These are phyloP conservation scores for Apiospora koreana DNA, from an alignment of 2,329 filamentous ascomycete genomes.

Conservation along the genomic window DNA sequence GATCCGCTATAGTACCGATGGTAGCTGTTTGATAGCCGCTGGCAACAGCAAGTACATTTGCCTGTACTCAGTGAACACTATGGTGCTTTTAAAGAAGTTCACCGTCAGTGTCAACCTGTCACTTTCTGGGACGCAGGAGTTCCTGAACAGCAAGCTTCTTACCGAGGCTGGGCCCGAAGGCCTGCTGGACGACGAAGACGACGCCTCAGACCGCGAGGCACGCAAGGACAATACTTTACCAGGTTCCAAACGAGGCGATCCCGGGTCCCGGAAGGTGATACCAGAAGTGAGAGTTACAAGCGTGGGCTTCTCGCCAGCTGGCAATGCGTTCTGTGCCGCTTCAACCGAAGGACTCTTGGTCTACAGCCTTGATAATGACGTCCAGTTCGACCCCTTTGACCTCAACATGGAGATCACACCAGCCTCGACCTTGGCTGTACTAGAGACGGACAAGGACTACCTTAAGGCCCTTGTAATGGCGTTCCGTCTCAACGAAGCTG, in stretches of 20 bases:
- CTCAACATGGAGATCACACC: conserved; percentile 93
- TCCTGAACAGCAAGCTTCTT: conserved; percentile 87
- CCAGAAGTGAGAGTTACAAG: conserved; percentile 84
- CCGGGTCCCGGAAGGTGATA: conserved; percentile 72
- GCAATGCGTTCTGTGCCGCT: conserved; percentile 88
- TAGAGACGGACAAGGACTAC: conserved; percentile 72
- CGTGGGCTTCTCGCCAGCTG: conserved; percentile 85
- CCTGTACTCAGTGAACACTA: conserved; percentile 90
- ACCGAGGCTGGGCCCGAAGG: conserved; percentile 86
- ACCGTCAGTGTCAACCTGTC: conserved; percentile 96
- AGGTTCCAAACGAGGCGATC: conserved; percentile 80
- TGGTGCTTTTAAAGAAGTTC: conserved; percentile 90
- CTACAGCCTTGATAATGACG: conserved; percentile 82
- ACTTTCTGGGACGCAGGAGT: conserved; percentile 93
- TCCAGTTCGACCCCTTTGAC: conserved; percentile 94
- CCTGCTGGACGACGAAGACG: conserved; percentile 84
- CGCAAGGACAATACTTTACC: conserved; percentile 78
- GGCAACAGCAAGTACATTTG: conserved; percentile 99
- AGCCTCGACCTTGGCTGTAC: conserved; percentile 71
- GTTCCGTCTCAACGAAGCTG: conserved; percentile 88
- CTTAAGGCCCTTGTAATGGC: conserved; percentile 95
- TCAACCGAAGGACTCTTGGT: conserved; percentile 93
- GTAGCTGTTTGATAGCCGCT: conserved; percentile 83
- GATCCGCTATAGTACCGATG: conserved; percentile 89
- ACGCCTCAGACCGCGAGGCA: conserved; percentile 86